phyloP scores from a whole-genome alignment of 345 rosid genomes.

The Corymbia maculata region DNA sequence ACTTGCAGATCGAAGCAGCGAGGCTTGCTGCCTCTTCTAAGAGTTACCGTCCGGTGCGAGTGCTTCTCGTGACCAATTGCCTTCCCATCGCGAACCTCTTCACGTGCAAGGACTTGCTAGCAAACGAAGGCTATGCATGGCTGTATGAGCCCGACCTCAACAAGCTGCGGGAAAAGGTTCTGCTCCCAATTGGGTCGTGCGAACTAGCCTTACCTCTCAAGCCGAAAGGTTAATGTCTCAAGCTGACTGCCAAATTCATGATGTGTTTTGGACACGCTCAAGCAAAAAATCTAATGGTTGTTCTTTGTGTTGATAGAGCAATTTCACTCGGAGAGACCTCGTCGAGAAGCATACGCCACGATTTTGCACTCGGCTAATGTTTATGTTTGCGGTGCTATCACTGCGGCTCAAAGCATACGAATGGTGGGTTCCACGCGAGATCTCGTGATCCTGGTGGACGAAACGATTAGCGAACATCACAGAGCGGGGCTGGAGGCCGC shows the following conservation, averaged over 20 bases:
- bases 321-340: conserved; percentile 9
- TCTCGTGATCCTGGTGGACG: conserved; percentile 34
- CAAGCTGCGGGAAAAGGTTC: neutral
- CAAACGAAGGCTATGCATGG: neutral
- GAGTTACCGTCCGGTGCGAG: neutral
- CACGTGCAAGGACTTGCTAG: conserved; percentile 3
- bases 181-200: conserved; percentile 9
- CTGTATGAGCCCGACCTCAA: neutral
- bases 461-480: conserved; percentile 26
- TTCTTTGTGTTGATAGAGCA: conserved; percentile 1
- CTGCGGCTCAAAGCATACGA: conserved; percentile 37
- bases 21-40: neutral
- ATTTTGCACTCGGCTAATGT: conserved; percentile 32
- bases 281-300: neutral
- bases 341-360: conserved; percentile 38
- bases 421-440: conserved; percentile 30
- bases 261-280: neutral
- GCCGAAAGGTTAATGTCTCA: neutral
- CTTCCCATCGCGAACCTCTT: conserved; percentile 2
- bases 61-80: conserved; percentile 1
- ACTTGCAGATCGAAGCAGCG: conserved; percentile 4
- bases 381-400: conserved; percentile 36
- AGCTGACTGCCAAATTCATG: neutral
- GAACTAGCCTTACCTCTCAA: neutral
- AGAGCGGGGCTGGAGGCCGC: conserved; percentile 26